Percentiles rank a stretch among this genome's conserved stretches.
Evolutionary conservation across 495 filamentous ascomycete species (phyloP).

Genomic region (Penicillium longicatenatum): DNA sequence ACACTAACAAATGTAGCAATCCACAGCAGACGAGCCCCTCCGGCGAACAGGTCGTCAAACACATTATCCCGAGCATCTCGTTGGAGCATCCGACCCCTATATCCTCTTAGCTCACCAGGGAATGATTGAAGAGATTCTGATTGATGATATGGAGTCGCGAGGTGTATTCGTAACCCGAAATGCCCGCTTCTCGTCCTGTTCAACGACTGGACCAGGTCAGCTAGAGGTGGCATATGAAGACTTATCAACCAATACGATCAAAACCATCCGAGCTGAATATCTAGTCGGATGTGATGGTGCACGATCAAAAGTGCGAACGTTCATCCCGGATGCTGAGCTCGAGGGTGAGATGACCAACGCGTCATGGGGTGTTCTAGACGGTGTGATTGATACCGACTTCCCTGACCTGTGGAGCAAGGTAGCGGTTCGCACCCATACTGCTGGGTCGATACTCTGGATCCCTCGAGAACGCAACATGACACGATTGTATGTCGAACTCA

Average conservation of each 20-base stretch:
- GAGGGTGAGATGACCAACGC: conserved; percentile 62
- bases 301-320: conserved; percentile 30
- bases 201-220: conserved; percentile 26
- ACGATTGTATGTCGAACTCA: conserved; percentile 74
- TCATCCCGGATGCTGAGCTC: conserved; percentile 58
- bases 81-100: conserved; percentile 71
- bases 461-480: conserved; percentile 76
- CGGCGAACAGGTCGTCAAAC: conserved; percentile 67
- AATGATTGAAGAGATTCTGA: conserved; percentile 68
- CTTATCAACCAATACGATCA: conserved; percentile 10
- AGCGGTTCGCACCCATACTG: conserved; percentile 62
- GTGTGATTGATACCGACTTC: conserved; percentile 73
- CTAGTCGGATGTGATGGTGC: conserved; percentile 40
- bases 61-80: conserved; percentile 68
- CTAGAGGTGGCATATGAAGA: conserved; percentile 32
- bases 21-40: conserved; percentile 53
- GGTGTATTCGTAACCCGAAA: conserved; percentile 59
- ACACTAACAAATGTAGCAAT: conserved; percentile 42
- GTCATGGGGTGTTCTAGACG: conserved; percentile 79
- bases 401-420: conserved; percentile 77
- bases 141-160: conserved; percentile 61
- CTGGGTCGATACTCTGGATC: conserved; percentile 76
- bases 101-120: conserved; percentile 75
- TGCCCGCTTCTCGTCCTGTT: conserved; percentile 57
- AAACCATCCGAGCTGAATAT: conserved; percentile 26